Evolutionary conservation across 495 filamentous ascomycete genomes (phyloP).

Genomic region (Penicillium herquei): DNA sequence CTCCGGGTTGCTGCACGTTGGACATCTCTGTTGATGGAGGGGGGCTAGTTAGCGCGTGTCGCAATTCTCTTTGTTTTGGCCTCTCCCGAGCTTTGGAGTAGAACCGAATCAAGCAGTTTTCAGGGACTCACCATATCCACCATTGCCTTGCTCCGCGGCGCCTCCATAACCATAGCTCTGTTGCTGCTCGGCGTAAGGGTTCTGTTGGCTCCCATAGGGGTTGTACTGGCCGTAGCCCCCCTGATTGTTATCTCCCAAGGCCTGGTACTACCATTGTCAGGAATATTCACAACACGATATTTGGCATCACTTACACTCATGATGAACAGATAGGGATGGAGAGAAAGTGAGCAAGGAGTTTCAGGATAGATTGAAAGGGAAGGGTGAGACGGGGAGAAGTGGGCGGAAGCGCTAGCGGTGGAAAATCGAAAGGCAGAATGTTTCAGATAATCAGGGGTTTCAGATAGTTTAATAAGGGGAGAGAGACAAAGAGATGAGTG

Average conservation of each 20-base stretch:
- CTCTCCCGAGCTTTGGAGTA: not conserved
- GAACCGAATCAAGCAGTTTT: not conserved
- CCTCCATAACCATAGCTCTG: slow-evolving; percentile 44
- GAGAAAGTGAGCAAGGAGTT: slow-evolving; percentile 8
- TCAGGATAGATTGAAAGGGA: slow-evolving; percentile 8
- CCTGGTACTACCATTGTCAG: slow-evolving; percentile 27
- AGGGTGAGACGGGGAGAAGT: slow-evolving; percentile 29
- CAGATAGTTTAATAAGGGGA: not conserved
- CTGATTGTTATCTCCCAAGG: slow-evolving; percentile 29
- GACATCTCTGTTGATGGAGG: slow-evolving; percentile 60
- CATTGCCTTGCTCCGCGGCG: slow-evolving; percentile 41
- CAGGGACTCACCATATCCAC: slow-evolving; percentile 38
- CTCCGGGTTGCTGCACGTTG: slow-evolving; percentile 51
- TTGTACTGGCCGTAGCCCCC: slow-evolving; percentile 62
- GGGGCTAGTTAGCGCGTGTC: slow-evolving; percentile 13
- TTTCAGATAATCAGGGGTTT: slow-evolving; percentile 16
- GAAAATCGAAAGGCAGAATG: slow-evolving; percentile 4
- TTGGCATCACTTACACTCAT: slow-evolving; percentile 36
- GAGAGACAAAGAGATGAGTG: not conserved
- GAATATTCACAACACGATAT: not conserved
- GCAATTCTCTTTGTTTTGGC: not conserved
- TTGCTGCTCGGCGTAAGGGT: slow-evolving; percentile 37
- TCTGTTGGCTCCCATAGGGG: slow-evolving; percentile 55
- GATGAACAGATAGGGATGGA: slow-evolving; percentile 13
- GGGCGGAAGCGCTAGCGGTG: slow-evolving; percentile 25